These are phyloP conservation scores for Cyamopsis tetragonoloba DNA, from an alignment of 306 rosid genomes.

Conservation along the genomic window DNA sequence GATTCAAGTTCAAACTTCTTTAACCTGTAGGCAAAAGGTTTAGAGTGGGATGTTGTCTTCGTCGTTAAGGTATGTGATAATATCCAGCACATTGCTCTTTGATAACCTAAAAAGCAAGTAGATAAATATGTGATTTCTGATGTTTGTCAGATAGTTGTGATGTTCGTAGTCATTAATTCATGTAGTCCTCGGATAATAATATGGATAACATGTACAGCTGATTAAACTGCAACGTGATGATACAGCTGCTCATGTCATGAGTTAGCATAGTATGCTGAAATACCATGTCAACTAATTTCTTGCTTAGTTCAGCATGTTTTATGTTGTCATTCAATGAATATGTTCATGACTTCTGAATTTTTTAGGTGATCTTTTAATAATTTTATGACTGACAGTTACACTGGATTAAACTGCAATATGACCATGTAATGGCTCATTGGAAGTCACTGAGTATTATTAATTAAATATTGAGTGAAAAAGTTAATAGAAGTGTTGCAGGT, in stretches of 20 bases:
- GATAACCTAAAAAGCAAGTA: slow-evolving; percentile 11
- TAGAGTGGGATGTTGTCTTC: slow-evolving; percentile 97
- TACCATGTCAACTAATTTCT: not conserved
- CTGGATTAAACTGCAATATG: not conserved
- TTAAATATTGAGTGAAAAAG: not conserved
- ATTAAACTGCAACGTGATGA: not conserved
- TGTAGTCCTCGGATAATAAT: not conserved
- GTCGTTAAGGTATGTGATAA: slow-evolving; percentile 69
- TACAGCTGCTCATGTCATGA: not conserved
- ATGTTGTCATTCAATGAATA: not conserved
- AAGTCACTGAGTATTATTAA: not conserved
- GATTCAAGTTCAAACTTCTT: slow-evolving; percentile 7
- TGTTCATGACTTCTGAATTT: not conserved
- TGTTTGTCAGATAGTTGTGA: not conserved
- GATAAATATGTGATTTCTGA: not conserved
- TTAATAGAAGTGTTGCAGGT: not conserved
- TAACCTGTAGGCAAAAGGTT: slow-evolving; percentile 80
- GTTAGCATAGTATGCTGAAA: not conserved
- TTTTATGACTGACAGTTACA: not conserved
- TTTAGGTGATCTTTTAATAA: not conserved
- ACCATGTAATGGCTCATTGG: not conserved
- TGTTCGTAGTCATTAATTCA: not conserved
- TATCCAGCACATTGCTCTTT: slow-evolving; percentile 5
- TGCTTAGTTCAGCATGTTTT: not conserved
- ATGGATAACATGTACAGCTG: not conserved